Conservation (phyloP, 768 basidiomycete species). For the Auricularia auricula-judae region DNA sequence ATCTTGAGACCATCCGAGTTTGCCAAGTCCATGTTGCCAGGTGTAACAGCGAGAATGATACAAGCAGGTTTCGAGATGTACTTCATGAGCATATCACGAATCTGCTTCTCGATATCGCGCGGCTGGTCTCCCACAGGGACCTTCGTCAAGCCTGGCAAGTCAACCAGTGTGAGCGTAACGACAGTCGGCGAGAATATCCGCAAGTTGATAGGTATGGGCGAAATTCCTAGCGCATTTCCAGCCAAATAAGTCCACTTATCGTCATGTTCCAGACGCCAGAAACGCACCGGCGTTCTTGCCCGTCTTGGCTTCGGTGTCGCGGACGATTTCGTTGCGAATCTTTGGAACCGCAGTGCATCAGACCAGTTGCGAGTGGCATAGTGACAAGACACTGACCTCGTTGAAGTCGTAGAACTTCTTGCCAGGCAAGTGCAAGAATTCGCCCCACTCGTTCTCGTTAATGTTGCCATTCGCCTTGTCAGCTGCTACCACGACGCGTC, state of each 20-base stretch:
- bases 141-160: slow-evolving; percentile 91
- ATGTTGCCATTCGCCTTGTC: slow-evolving; percentile 47
- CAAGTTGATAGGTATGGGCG: slow-evolving; percentile 92
- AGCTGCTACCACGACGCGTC: not conserved
- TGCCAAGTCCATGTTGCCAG: slow-evolving; percentile 92
- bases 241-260: not conserved
- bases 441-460: slow-evolving; percentile 96
- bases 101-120: slow-evolving; percentile 94
- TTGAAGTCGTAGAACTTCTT: slow-evolving; percentile 98
- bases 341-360: slow-evolving; percentile 25
- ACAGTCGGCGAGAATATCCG: slow-evolving; percentile 97
- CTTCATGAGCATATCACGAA: slow-evolving; percentile 91
- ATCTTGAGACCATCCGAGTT: slow-evolving; percentile 96
- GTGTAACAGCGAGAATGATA: slow-evolving; percentile 93
- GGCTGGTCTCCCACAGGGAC: slow-evolving; percentile 96
- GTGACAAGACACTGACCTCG: slow-evolving; percentile 6
- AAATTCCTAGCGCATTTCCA: slow-evolving; percentile 56
- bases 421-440: slow-evolving; percentile 91
- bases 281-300: slow-evolving; percentile 75
- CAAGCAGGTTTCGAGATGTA: slow-evolving; percentile 92
- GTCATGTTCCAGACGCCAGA: not conserved
- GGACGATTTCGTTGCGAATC: slow-evolving; percentile 91
- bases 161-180: slow-evolving; percentile 92
- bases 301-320: slow-evolving; percentile 97
- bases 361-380: not conserved